Evolutionary conservation across 2,329 filamentous ascomycete species (phyloP).

Genomic region (Colletotrichum endophyticum): DNA sequence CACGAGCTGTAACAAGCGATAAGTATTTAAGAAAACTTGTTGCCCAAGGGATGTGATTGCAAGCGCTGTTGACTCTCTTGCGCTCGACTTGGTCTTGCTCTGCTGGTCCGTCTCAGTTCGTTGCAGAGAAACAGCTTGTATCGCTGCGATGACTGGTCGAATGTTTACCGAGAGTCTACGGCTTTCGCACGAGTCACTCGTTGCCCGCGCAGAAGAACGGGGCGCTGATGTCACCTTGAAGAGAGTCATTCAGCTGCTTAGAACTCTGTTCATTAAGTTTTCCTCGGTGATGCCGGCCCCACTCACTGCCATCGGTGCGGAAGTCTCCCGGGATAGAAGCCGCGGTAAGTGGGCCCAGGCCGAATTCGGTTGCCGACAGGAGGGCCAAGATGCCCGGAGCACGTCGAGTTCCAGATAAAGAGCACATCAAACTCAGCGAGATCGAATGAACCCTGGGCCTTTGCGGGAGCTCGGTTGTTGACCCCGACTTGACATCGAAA

Average conservation of each 20-base stretch:
- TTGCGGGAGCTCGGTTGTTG: not conserved
- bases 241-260: not conserved
- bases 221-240: not conserved
- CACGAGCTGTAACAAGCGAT: not conserved
- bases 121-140: not conserved
- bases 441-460: not conserved
- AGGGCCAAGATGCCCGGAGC: not conserved
- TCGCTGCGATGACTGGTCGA: not conserved
- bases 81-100: not conserved
- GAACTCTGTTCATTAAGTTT: not conserved
- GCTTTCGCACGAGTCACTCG: not conserved
- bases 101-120: not conserved
- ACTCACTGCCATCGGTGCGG: not conserved
- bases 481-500: not conserved
- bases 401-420: not conserved
- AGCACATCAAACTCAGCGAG: not conserved
- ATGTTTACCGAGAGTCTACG: not conserved
- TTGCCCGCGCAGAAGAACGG: not conserved
- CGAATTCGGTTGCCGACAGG: not conserved
- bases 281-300: not conserved
- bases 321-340: not conserved
- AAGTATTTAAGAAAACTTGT: not conserved
- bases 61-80: not conserved
- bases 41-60: not conserved
- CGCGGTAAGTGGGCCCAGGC: not conserved